Base-by-base conservation (phyloP, 1,284 basidiomycete genomes). In the Tilletia indica region DNA sequence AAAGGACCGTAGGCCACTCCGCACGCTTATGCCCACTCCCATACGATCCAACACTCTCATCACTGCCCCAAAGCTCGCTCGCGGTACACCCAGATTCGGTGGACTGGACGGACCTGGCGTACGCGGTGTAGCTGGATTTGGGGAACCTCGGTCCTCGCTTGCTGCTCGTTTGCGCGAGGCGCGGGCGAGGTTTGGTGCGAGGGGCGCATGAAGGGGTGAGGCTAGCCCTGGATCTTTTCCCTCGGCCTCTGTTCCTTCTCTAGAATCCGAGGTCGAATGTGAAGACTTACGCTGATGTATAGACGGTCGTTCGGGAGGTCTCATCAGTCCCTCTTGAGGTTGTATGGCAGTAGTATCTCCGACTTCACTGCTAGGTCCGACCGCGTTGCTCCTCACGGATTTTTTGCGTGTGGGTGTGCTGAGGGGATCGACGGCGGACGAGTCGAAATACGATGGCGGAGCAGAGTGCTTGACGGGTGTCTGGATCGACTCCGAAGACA, bases 11-110 rank as follows among this genome's bases (percentile, higher is more conserved):
- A 0, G 19, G 61, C 61, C 61, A 64, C 16, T 64, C 61, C 36
- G 12, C 61, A 9, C 61, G 61, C 38, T 64, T 64, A 8, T 64
- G 61, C 19, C 36, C 61, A 21, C 61, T 64, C 31, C 61, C 61
- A 16, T 36, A 19, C 16, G 61, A 64, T 6, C 19, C 34, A 3
- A 34, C 38, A 21, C 61, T 64, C 19, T 38, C 61, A n/a, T 64
- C 61, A 36, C 61, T 64, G 12, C 56, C 14, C 19, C 51, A 25
- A n/a, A 9, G 8, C 51, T 54, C 21, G 51, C 16, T 9, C 19
- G 19, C 16, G 51, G 51, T 8, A 19, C 51, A 25, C 51, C 51
- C 6, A 54, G 47, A 48, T 48, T 11, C 47, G 47, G 51, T 3
- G 51, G 51, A 25, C 47, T 48, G 47, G 51, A 19, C 21, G 51